phyloP scores from a whole-genome alignment of 306 rosid species.

The Ochetophila trinervis region DNA sequence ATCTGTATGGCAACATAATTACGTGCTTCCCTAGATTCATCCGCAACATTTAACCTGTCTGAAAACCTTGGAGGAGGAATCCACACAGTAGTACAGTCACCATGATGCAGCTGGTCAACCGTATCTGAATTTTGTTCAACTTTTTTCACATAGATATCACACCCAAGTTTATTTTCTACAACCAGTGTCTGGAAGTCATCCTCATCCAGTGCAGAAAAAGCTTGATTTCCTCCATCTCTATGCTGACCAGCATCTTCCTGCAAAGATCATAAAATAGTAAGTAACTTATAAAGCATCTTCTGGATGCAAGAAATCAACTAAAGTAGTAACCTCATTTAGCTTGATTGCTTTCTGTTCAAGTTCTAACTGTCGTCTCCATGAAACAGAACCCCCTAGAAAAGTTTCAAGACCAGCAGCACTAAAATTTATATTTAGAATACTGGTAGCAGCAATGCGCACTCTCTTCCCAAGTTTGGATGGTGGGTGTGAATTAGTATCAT shows the following conservation, averaged over 20 bases:
- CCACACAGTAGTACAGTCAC: constrained; percentile 71
- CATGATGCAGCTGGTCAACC: constrained; percentile 55
- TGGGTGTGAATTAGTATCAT: constrained; percentile 51
- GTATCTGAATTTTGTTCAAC: constrained; percentile 53
- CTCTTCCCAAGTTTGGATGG: constrained; percentile 75
- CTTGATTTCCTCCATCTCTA: constrained; percentile 46
- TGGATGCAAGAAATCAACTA: constrained; percentile 22
- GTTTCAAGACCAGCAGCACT: constrained; percentile 87
- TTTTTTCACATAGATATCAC: constrained; percentile 70
- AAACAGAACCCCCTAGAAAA: constrained; percentile 64
- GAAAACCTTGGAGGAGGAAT: constrained; percentile 92
- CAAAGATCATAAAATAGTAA: constrained; percentile 28
- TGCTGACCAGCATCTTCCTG: constrained; percentile 62
- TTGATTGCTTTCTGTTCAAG: constrained; percentile 76
- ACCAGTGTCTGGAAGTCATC: constrained; percentile 89
- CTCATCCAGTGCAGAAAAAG: constrained; percentile 86
- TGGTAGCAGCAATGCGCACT: constrained; percentile 84
- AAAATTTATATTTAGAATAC: constrained; percentile 73
- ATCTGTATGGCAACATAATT: constrained; percentile 82
- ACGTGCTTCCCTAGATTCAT: constrained; percentile 78
- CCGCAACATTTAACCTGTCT: constrained; percentile 76
- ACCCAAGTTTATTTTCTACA: constrained; percentile 88
- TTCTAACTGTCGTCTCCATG: constrained; percentile 90
- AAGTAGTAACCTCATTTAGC: constrained; percentile 53
- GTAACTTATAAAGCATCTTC: constrained; percentile 10